Base-by-base conservation (phyloP, 306 rosid species). In the Trifolium fragiferum region DNA sequence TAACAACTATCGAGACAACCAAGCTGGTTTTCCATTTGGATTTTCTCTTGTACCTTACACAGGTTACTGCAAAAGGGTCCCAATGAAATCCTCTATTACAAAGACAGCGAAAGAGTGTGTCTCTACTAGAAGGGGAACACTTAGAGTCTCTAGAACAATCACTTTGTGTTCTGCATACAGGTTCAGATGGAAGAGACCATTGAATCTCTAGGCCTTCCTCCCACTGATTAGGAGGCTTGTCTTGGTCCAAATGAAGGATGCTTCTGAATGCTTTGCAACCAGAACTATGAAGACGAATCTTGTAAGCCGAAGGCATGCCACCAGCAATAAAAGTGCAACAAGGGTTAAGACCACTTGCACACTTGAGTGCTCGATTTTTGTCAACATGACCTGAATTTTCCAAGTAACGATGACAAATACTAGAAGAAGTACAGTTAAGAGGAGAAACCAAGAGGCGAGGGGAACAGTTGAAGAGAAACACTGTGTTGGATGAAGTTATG, bases 181-280 rank as follows among this genome's bases (percentile, higher is more conserved):
- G 93, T 84, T 92, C 99, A 25, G 70, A 70, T 51, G 99, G 96
- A 66, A 86, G 76, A 71, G 80, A 4, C 99, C 97, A 92, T 71
- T 92, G 99, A 86, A 94, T 86, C 82, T 94, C 97, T 76, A 94
- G 76, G 7, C 97, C 97, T 65, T 90, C 96, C 70, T 90, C 92
- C 99, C 97, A 94, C 53, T 87, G 87, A 68, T 62, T 80, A 5
- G 90, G 83, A 40, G 89, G 87, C 76, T 87, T 85, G 27, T 72
- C 78, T 65, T 69, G 80, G 68, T 87, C 86, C 83, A 90, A 85
- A 74, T 89, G 86, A 81, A 90, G 80, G 71, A 92, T 80, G 83
- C 99, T 94, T 83, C 95, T 87, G 85, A 90, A 85, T 7, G 99
- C 96, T 80, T 72, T 85, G 78, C 99, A 94, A 6, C 96, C 97